Conservation (phyloP, 1,284 basidiomycete genomes). For the Ceratobasidium sp. region DNA sequence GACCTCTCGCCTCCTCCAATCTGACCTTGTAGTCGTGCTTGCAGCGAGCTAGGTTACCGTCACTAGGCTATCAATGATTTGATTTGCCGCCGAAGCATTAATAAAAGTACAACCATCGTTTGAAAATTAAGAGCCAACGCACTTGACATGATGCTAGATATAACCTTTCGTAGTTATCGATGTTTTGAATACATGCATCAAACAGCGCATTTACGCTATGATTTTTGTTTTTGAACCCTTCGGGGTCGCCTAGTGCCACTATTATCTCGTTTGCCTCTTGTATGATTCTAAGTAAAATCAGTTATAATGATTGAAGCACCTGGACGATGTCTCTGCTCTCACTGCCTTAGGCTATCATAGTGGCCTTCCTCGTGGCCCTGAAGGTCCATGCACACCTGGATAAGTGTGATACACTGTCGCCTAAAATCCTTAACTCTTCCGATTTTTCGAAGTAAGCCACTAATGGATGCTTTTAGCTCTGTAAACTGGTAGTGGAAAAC, state of each 20-base stretch:
- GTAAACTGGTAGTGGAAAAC: background rate
- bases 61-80: background rate
- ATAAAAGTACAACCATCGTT: background rate
- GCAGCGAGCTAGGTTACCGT: background rate
- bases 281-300: background rate
- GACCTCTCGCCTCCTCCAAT: background rate
- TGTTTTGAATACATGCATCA: background rate
- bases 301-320: background rate
- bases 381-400: constrained; percentile 9
- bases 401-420: background rate
- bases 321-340: background rate
- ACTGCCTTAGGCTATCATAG: background rate
- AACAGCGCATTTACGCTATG: background rate
- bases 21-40: background rate
- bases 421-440: background rate
- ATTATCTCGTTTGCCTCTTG: background rate
- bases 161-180: background rate
- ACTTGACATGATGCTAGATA: background rate
- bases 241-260: background rate
- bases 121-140: background rate
- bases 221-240: background rate
- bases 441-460: background rate
- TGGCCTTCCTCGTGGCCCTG: background rate
- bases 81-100: background rate
- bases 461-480: background rate